phyloP scores from a whole-genome alignment of 2,329 filamentous ascomycete species.

The Lachnellula hyalina region DNA sequence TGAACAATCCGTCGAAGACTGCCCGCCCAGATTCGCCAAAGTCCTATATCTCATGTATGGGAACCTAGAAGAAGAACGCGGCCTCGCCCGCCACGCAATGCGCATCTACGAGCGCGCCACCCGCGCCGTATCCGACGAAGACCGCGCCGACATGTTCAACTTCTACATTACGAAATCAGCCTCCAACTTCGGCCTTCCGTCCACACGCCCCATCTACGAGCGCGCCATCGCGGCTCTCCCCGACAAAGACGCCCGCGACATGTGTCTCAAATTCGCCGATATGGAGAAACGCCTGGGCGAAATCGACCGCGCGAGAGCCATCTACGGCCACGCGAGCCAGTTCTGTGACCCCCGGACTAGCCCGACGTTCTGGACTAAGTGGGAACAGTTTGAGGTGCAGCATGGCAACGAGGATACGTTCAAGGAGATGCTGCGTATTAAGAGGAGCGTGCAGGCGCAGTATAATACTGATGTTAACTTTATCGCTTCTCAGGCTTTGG shows the following conservation, averaged over 20 bases:
- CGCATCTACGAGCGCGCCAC: constrained; percentile 97
- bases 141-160: constrained; percentile 96
- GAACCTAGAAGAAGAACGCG: constrained; percentile 91
- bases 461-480: constrained; percentile 99
- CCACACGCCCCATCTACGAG: constrained; percentile 93
- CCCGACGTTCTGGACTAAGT: constrained; percentile 88
- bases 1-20: constrained; percentile 92
- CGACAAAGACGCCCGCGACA: constrained; percentile 87
- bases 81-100: constrained; percentile 94
- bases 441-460: constrained; percentile 92
- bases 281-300: constrained; percentile 91
- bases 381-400: constrained; percentile 95
- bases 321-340: constrained; percentile 94
- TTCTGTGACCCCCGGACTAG: constrained; percentile 94
- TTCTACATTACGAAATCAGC: constrained; percentile 99
- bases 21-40: constrained; percentile 93
- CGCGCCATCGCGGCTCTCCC: constrained; percentile 90
- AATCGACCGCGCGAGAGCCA: constrained; percentile 89
- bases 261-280: constrained; percentile 98
- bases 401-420: constrained; percentile 99
- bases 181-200: constrained; percentile 94
- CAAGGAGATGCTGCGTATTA: constrained; percentile 98
- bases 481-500: constrained; percentile 91
- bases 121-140: constrained; percentile 88
- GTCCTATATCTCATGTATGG: constrained; percentile 97